Percentiles rank a stretch among this genome's conserved stretches.
Conservation (phyloP, 2,329 filamentous ascomycete species). For the Coniochaeta prunicola region DNA sequence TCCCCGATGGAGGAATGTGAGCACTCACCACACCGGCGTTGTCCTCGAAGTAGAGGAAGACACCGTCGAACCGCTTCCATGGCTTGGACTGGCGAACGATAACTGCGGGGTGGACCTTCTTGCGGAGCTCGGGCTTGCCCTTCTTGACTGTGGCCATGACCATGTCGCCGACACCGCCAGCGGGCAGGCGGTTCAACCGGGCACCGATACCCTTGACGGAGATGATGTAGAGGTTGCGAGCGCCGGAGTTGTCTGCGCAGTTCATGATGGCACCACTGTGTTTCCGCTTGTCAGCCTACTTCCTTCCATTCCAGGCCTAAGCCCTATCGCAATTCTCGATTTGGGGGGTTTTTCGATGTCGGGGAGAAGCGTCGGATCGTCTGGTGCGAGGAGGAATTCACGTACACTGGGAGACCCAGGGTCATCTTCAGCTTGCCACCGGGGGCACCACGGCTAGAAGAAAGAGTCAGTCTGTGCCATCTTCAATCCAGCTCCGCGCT, state of each 20-base stretch:
- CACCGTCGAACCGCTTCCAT: conserved; percentile 96
- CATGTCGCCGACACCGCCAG: conserved; percentile 98
- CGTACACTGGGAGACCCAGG: conserved; percentile 99
- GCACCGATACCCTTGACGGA: conserved; percentile 98
- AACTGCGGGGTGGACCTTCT: conserved; percentile 99
- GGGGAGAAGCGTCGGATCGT: conserved; percentile 3
- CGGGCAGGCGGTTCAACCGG: conserved; percentile 93
- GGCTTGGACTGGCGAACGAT: conserved; percentile 99
- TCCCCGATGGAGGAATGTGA: conserved; percentile 52
- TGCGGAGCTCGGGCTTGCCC: conserved; percentile 99
- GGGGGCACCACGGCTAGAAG: conserved; percentile 71
- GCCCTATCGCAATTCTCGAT: background rate
- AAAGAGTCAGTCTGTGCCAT: conserved; percentile 22
- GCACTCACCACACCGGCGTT: conserved; percentile 75
- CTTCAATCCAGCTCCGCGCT: background rate
- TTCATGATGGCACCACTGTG: conserved; percentile 97
- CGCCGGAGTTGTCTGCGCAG: conserved; percentile 99
- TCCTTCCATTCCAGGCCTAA: background rate
- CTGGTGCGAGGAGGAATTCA: conserved; percentile 23
- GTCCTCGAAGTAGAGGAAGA: conserved; percentile 99
- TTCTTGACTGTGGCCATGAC: conserved; percentile 99
- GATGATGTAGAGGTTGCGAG: conserved; percentile 99
- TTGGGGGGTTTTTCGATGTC: background rate
- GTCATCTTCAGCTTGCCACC: conserved; percentile 99
- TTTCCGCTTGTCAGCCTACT: conserved; percentile 12